Evolutionary conservation across 2,329 filamentous ascomycete genomes (phyloP).

Genomic region (Aspergillus tamarii): DNA sequence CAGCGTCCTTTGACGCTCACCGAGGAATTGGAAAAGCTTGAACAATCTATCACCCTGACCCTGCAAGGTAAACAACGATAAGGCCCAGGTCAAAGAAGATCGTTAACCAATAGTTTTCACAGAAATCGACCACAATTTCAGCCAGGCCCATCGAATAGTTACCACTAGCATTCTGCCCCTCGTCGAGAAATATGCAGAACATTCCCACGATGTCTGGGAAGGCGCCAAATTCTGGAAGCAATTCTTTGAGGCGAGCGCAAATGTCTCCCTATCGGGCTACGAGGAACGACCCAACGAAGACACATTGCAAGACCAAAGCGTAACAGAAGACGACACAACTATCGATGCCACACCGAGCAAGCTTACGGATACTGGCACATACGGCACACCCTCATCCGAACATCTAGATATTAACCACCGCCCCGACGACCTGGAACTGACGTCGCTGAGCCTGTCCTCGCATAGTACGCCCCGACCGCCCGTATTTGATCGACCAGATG

Average conservation of each 20-base stretch:
- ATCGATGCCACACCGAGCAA: conserved; percentile 50
- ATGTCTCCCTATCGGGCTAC: conserved; percentile 93
- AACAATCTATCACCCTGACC: conserved; percentile 95
- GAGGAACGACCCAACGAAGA: conserved; percentile 72
- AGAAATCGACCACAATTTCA: conserved; percentile 99
- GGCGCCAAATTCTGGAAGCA: conserved; percentile 99
- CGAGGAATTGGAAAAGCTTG: conserved; percentile 92
- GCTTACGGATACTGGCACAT: conserved; percentile 43
- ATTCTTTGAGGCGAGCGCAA: conserved; percentile 98
- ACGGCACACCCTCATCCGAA: conserved; percentile 44
- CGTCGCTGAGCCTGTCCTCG: conserved; percentile 47
- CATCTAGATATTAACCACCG: conserved; percentile 32
- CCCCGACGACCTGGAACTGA: conserved; percentile 51
- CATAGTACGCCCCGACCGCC: conserved; percentile 52
- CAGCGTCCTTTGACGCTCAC: conserved; percentile 74
- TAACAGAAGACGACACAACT: conserved; percentile 60
- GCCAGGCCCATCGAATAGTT: conserved; percentile 92
- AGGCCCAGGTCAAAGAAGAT: conserved; percentile 13
- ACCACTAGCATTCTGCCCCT: conserved; percentile 90
- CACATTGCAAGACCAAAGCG: conserved; percentile 56
- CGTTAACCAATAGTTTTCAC: conserved; percentile 8
- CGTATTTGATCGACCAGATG: conserved; percentile 29
- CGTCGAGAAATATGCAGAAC: conserved; percentile 92
- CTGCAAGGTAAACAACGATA: conserved; percentile 69
- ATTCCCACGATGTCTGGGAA: conserved; percentile 94